phyloP scores from a whole-genome alignment of 2,329 filamentous ascomycete species.

The Ophiognomonia clavigignenti-juglandacearum region DNA sequence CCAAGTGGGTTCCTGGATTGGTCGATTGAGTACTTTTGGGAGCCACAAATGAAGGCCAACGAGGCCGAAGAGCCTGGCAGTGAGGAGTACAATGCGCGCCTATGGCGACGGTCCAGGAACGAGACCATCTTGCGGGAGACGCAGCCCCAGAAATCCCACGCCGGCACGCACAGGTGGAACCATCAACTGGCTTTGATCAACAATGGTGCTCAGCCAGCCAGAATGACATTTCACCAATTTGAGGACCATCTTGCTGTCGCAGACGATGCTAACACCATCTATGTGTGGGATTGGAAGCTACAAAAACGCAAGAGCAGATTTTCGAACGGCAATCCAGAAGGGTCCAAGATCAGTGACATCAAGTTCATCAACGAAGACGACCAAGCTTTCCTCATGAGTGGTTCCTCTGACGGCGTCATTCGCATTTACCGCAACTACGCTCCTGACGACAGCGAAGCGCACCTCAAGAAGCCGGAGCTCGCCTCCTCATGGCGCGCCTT shows the following conservation, averaged over 20 bases:
- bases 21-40: constrained; percentile 96
- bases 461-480: constrained; percentile 63
- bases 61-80: constrained; percentile 96
- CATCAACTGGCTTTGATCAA: constrained; percentile 78
- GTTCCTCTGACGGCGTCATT: constrained; percentile 90
- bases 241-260: constrained; percentile 92
- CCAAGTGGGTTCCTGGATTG: constrained; percentile 85
- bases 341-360: constrained; percentile 89
- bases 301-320: constrained; percentile 74
- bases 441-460: constrained; percentile 37
- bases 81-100: constrained; percentile 88
- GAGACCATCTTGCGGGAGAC: constrained; percentile 89
- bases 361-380: constrained; percentile 99
- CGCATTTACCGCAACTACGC: constrained; percentile 94
- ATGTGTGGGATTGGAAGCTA: constrained; percentile 89
- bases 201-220: constrained; percentile 82
- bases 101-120: constrained; percentile 90
- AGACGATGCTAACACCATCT: constrained; percentile 86
- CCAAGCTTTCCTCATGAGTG: constrained; percentile 88
- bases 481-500: constrained; percentile 88
- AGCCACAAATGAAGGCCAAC: constrained; percentile 95
- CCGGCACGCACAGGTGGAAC: constrained; percentile 83
- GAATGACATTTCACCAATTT: constrained; percentile 96
- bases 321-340: constrained; percentile 87
- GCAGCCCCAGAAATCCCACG: constrained; percentile 86